Evolutionary conservation across 805 yeast genomes (phyloP).

Genomic region (Nakazawaea pomicola): DNA sequence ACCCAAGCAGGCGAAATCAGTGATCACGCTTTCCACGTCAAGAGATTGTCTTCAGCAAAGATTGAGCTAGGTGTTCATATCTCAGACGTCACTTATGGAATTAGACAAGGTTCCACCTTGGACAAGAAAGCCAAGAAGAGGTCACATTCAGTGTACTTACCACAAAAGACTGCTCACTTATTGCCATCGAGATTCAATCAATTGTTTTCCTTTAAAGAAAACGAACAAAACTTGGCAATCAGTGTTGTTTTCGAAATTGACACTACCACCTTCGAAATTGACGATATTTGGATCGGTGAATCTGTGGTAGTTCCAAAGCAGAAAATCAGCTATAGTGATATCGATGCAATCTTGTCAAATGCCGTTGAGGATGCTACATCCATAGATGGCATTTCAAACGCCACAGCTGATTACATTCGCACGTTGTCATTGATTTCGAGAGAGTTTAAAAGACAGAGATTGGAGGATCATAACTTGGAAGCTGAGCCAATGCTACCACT

Average conservation of each 20-base stretch:
- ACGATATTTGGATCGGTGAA: slow-evolving; percentile 73
- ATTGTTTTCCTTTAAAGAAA: slow-evolving; percentile 54
- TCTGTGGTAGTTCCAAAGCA: slow-evolving; percentile 62
- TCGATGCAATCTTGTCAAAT: slow-evolving; percentile 44
- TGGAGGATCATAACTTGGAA: slow-evolving; percentile 43
- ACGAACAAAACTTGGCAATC: slow-evolving; percentile 57
- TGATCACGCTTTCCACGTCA: slow-evolving; percentile 84
- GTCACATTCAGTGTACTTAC: slow-evolving; percentile 82
- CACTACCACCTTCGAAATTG: slow-evolving; percentile 62
- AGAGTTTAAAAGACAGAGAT: slow-evolving; percentile 66
- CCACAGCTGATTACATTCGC: slow-evolving; percentile 60
- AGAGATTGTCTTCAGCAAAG: slow-evolving; percentile 49
- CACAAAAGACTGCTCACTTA: slow-evolving; percentile 65
- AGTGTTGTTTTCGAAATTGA: slow-evolving; percentile 81
- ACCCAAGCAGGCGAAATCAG: slow-evolving; percentile 52
- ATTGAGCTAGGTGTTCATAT: slow-evolving; percentile 85
- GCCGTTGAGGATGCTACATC: slow-evolving; percentile 9
- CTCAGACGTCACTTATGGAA: slow-evolving; percentile 68
- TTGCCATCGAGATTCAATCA: slow-evolving; percentile 64
- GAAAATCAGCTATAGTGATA: slow-evolving; percentile 46
- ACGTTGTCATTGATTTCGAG: slow-evolving; percentile 61
- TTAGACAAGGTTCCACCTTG: slow-evolving; percentile 67
- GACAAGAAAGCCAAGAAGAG: slow-evolving; percentile 91
- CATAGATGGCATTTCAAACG: slow-evolving; percentile 34
- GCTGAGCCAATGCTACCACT: slow-evolving; percentile 54